phyloP scores from a whole-genome alignment of 805 yeast species.

The Starmerella ratchasimensis region DNA sequence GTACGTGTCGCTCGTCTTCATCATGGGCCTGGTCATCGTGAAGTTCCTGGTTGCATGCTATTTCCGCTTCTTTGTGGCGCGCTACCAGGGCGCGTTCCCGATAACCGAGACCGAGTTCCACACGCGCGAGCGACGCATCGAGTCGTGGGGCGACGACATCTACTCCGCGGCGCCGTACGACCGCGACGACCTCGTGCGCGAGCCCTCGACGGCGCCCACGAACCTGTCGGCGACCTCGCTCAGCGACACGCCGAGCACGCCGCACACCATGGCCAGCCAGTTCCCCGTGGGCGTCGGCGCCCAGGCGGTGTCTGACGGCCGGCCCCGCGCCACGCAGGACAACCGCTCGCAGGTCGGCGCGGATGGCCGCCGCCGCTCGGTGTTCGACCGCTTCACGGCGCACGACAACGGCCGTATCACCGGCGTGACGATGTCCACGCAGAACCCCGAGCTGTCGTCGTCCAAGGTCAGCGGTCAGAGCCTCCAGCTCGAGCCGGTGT shows the following conservation, averaged over 20 bases:
- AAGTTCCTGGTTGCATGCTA: constrained; percentile 81
- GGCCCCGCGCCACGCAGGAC: background rate
- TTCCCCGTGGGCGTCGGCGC: constrained; percentile 8
- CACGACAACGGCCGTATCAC: constrained; percentile 11
- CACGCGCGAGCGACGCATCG: constrained; percentile 53
- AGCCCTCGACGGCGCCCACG: too few species aligned
- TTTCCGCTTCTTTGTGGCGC: constrained; percentile 71
- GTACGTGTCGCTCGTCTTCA: constrained; percentile 67
- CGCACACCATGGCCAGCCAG: constrained; percentile 6
- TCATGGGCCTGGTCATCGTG: constrained; percentile 59
- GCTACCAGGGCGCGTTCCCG: constrained; percentile 63
- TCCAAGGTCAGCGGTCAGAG: constrained; percentile 26
- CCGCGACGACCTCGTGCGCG: background rate
- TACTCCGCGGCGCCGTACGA: constrained; percentile 22
- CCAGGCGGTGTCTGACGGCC: background rate
- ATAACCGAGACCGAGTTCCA: constrained; percentile 45
- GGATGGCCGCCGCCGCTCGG: constrained; percentile 13
- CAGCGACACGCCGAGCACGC: background rate
- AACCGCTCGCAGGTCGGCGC: background rate
- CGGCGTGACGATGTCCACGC: constrained; percentile 24
- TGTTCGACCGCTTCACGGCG: constrained; percentile 17
- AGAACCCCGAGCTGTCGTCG: constrained; percentile 22
- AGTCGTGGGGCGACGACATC: constrained; percentile 71
- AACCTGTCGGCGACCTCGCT: background rate
- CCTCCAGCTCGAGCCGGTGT: constrained; percentile 21